Percentiles rank a stretch among this genome's conserved stretches.
phyloP scores from a whole-genome alignment of 768 basidiomycete genomes.

The Phylloporus arenicola region DNA sequence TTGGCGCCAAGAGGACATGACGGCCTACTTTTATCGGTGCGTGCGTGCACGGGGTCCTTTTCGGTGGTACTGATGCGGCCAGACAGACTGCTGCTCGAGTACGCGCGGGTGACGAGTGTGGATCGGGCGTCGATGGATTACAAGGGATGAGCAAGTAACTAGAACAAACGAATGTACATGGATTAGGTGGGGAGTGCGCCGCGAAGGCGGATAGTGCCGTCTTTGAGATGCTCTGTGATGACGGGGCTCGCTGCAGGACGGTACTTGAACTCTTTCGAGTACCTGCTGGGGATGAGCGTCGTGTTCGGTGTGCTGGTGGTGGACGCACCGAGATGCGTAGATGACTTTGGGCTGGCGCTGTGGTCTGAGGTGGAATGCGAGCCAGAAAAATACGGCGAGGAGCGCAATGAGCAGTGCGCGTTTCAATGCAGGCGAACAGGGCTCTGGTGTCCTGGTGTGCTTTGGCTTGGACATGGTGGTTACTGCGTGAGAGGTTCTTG shows the following conservation, averaged over 20 bases:
- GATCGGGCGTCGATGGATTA: conserved; percentile 40
- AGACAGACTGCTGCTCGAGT: conserved; percentile 49
- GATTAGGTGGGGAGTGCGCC: conserved; percentile 48
- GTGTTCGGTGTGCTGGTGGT: neutral
- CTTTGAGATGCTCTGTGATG: conserved; percentile 69
- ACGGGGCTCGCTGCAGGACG: conserved; percentile 82
- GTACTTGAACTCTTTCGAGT: conserved; percentile 77
- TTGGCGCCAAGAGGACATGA: too few relatives aligned
- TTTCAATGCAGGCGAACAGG: conserved; percentile 34
- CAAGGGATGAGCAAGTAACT: neutral
- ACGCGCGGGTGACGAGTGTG: conserved; percentile 48
- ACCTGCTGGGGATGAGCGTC: conserved; percentile 42
- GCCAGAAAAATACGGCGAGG: conserved; percentile 41
- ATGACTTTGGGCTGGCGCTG: conserved; percentile 40
- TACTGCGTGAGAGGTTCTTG: too few relatives aligned
- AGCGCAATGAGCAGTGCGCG: conserved; percentile 40
- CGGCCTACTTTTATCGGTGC: too few relatives aligned
- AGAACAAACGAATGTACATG: neutral
- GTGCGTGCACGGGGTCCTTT: conserved; percentile 1
- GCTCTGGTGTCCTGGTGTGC: too few relatives aligned
- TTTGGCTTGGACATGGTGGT: too few relatives aligned
- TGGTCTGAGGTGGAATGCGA: conserved; percentile 33
- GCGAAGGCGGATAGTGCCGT: conserved; percentile 63
- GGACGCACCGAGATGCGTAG: conserved; percentile 57
- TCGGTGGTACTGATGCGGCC: neutral